Base-by-base conservation (phyloP, 1,284 basidiomycete genomes). In the Exobasidium rhododendri region DNA sequence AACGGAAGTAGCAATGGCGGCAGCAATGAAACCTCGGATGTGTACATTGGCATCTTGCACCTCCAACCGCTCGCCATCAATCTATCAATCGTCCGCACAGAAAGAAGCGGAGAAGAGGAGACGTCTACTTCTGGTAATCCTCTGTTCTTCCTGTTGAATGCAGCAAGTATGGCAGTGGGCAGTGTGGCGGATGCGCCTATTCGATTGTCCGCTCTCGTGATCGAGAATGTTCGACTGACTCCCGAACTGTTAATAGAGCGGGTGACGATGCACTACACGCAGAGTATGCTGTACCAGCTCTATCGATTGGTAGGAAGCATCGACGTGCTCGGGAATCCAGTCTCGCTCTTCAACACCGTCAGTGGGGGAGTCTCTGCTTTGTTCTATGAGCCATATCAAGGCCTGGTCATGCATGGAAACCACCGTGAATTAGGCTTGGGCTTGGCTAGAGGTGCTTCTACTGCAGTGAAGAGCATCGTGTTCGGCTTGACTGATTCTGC, bases 331-430 rank as follows among this genome's bases (percentile, higher is more conserved):
- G 69, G 81, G 28, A 83, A 83, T 87, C 94, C 94, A 4, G 92
- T 97, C 30, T 94, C 94, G 13, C 84, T 99, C 56, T 98, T 99
- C 84, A 97, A 91, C 66, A 98, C 97, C 76, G 94, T 99, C 77
- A 94, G 92, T 77, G 97, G 93, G 26, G 96, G 96, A n/a, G 92
- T 98, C 6, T 90, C 91, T 52, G 96, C 98, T 80, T 94, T 98
- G 70, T 98, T 98, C 84, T 97, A 98, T 76, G 96, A 97, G 81
- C 96, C 96, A 28, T 97, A 94, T 83, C 90, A 96, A 66, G 94
- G 94, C 40, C 90, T 94, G 35, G 90, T 99, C 60, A 92, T 97
- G 87, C 93, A 96, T 75, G 96, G 96, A 17, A 40, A 40, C 17
- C 94, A 96, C 81, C 89, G 88, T 74, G 96, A 98, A 72, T 83